A percentile compares a stretch with the other conserved stretches of the same genome.
Conservation (phyloP, 805 yeast species). For the Kockiozyma suomiensis region DNA sequence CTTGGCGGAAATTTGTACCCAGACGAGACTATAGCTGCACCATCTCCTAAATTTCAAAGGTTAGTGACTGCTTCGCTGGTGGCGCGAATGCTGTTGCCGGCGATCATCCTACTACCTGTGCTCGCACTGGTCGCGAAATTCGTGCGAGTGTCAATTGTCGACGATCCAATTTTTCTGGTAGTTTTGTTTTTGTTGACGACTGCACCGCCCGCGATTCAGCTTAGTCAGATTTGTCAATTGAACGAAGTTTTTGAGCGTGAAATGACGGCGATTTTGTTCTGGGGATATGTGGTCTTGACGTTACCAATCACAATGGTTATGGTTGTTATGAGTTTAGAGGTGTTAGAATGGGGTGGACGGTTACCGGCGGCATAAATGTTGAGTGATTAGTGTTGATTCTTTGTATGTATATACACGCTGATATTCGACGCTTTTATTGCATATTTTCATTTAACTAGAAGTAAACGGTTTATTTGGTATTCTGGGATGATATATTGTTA, state of each 20-base stretch:
- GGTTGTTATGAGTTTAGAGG: conserved; percentile 58
- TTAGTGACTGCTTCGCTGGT: conserved; percentile 57
- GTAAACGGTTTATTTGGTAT: no score
- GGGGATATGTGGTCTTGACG: conserved; percentile 66
- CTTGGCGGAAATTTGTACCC: conserved; percentile 65
- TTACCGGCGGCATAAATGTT: conserved; percentile 11
- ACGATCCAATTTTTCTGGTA: conserved; percentile 62
- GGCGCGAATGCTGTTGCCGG: conserved; percentile 64
- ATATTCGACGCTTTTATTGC: no score
- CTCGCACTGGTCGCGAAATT: conserved; percentile 57
- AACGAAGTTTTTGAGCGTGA: conserved; percentile 63
- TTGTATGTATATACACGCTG: neutral
- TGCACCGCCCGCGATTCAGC: conserved; percentile 70
- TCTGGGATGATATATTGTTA: neutral
- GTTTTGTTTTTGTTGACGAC: conserved; percentile 61
- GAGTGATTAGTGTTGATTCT: neutral
- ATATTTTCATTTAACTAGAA: no score
- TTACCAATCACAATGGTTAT: conserved; percentile 61
- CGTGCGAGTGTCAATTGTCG: conserved; percentile 50
- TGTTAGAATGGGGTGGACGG: conserved; percentile 53
- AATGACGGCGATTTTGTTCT: conserved; percentile 66
- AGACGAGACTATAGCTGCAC: conserved; percentile 50
- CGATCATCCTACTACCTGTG: conserved; percentile 55
- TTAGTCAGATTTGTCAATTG: conserved; percentile 64
- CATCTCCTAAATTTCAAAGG: conserved; percentile 37